Conservation (phyloP, 2,329 filamentous ascomycete species). For the Neonectria coccinea region DNA sequence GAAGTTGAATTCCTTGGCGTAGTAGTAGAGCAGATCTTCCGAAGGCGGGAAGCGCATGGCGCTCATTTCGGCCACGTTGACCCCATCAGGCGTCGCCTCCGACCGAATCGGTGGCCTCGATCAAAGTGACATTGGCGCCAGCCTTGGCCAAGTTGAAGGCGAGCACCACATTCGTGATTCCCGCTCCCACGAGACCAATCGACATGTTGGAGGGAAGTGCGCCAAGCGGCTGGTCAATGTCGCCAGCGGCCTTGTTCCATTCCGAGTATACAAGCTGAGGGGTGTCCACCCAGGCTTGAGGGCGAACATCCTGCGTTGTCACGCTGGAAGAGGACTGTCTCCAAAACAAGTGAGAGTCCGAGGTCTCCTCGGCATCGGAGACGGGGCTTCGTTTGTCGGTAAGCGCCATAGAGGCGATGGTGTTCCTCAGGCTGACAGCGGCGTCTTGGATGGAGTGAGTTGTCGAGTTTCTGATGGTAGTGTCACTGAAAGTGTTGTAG, state of each 20-base stretch:
- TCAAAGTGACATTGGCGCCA: background rate
- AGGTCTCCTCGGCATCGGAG: background rate
- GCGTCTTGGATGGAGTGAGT: background rate
- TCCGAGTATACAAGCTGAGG: background rate
- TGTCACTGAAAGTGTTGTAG: background rate
- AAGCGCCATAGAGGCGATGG: background rate
- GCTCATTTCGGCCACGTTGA: background rate
- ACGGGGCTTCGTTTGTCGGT: background rate
- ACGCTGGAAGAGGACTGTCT: background rate
- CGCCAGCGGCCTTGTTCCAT: background rate
- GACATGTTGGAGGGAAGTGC: background rate
- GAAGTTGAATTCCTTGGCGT: background rate
- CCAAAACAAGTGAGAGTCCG: background rate
- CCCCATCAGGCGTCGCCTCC: background rate
- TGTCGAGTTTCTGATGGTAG: background rate
- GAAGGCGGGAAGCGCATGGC: slow-evolving; percentile 2
- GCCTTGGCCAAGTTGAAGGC: background rate
- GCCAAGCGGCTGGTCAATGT: background rate
- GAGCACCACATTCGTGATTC: background rate
- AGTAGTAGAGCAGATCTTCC: slow-evolving; percentile 1
- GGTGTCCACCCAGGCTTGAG: background rate
- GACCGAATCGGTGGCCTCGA: background rate
- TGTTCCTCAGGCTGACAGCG: background rate
- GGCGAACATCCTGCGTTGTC: background rate
- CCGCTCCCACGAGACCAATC: background rate